Percentiles rank a stretch among this genome's conserved stretches.
Conservation (phyloP, 108 stramenopile genomes). For the Skeletonema potamos region DNA sequence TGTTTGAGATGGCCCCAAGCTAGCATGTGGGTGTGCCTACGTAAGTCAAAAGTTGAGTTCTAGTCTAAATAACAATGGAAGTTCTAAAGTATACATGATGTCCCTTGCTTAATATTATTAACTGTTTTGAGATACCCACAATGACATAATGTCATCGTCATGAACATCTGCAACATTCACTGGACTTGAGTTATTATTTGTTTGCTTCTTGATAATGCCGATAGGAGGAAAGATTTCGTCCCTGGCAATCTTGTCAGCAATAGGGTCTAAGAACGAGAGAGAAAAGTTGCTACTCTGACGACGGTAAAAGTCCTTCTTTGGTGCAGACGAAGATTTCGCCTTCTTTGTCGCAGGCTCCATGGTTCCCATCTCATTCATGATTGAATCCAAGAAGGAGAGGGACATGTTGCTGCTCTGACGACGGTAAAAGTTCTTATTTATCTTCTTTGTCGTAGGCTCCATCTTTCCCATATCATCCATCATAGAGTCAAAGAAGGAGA, state of each 20-base stretch:
- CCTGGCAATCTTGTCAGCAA: neutral
- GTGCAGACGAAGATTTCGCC: constrained; percentile 2
- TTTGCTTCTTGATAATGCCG: neutral
- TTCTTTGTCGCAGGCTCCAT: neutral
- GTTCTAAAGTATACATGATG: neutral
- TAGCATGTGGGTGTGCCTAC: no score
- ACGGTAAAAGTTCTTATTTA: neutral
- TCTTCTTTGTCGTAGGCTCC: neutral
- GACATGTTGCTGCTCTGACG: neutral
- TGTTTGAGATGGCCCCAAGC: neutral
- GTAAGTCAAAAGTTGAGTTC: no score
- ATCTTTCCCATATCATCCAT: constrained; percentile 4
- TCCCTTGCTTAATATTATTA: neutral
- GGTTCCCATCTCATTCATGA: neutral
- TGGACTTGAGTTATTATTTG: neutral
- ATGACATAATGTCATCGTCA: constrained; percentile 35
- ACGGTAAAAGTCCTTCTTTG: constrained; percentile 11
- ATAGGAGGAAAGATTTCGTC: neutral
- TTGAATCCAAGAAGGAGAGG: constrained; percentile 3
- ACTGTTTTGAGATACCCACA: constrained; percentile 11
- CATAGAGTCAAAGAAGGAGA: constrained; percentile 6
- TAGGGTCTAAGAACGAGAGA: neutral
- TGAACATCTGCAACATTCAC: constrained; percentile 22
- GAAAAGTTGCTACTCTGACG: constrained; percentile 7
- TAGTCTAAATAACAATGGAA: neutral